Base-by-base conservation (phyloP, 2,329 filamentous ascomycete genomes). In the Fusarium paranaense region DNA sequence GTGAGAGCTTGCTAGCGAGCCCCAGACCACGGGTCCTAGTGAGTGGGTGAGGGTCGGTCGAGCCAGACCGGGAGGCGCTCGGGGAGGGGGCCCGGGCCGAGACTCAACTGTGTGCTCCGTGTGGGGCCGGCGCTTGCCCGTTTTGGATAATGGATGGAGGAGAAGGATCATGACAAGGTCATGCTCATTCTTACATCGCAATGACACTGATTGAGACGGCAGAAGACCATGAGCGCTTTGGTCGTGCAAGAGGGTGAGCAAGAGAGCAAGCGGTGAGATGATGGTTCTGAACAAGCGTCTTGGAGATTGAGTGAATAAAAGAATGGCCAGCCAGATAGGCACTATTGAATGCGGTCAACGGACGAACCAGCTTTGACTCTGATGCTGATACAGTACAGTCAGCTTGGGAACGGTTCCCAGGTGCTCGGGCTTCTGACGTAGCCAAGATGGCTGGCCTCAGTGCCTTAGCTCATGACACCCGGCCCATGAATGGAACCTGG, bases 101-200 rank as follows among this genome's bases (percentile, higher is more conserved):
- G 58, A 57, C 57, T 66, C 33, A 27, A 37, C 58, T 33, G 20
- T 45, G 25, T 37, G 52, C 57, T 64, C 59, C 47, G 32, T 52
- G 69, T 63, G 71, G 71, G 71, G 58, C 68, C 61, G 68, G 54
- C 59, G 58, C 61, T 61, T 72, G 47, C 25, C 61, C 38, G 33
- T 27, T 54, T 57, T 65, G 20, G 62, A 62, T 37, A 54, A 47
- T 37, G 20, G 16, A 20, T 37, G 38, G 59, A 67, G 42, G 40
- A 60, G 60, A 27, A 22, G 58, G 32, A 45, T 45, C 57, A 68
- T 70, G 59, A 68, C 59, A 38, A 37, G 59, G 38, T 62, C 61
- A 66, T 66, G 30, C 50, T 38, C 38, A 42, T 62, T 62, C 47
- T 70, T 38, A 61, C 50, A 62, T 62, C 27, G 62, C 57, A 47